phyloP scores from a whole-genome alignment of 495 filamentous ascomycete genomes.

The Echria macrotheca region DNA sequence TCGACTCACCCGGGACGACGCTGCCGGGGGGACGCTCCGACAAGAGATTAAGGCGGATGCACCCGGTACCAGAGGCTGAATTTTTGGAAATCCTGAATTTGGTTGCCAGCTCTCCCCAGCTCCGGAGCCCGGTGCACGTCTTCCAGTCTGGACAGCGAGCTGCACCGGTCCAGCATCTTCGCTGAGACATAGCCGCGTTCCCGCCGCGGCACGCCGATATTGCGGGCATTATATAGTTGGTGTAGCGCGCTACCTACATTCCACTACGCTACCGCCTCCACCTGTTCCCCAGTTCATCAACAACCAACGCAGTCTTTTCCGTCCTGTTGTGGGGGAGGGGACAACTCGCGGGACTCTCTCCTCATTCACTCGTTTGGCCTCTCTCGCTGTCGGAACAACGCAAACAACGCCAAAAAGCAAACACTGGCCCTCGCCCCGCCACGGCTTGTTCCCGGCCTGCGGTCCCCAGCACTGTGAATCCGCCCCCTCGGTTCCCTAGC shows the following conservation, averaged over 20 bases:
- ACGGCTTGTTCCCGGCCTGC: neutral
- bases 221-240: neutral
- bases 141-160: too few species aligned
- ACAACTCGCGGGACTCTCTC: constrained; percentile 1
- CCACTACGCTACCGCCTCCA: too few species aligned
- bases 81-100: too few species aligned
- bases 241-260: constrained; percentile 1
- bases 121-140: too few species aligned
- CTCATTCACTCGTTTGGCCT: constrained; percentile 8
- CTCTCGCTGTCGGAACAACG: neutral
- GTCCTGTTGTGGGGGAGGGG: neutral
- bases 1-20: too few species aligned
- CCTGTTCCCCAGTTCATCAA: too few species aligned
- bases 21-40: constrained; percentile 7
- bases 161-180: constrained; percentile 16
- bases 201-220: too few species aligned
- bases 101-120: too few species aligned
- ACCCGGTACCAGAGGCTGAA: constrained; percentile 13
- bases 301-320: constrained; percentile 8
- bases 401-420: neutral
- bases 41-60: constrained; percentile 13
- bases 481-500: constrained; percentile 5
- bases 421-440: neutral
- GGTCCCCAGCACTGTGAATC: neutral
- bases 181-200: constrained; percentile 7